Base-by-base conservation (phyloP, 805 yeast species). In the Saccharomycopsis sp. region DNA sequence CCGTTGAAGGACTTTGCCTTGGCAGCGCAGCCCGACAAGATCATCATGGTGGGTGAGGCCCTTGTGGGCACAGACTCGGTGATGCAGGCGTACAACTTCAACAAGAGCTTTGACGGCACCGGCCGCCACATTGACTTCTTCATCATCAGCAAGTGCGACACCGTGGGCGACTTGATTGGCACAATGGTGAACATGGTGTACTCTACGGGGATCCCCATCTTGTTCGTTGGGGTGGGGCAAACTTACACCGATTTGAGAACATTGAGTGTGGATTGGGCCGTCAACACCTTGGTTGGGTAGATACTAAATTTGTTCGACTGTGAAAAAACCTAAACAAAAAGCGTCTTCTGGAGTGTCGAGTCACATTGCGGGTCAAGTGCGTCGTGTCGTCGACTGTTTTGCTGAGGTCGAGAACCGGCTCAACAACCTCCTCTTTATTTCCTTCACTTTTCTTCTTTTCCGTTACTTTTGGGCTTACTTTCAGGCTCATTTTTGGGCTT, bases 31-130 rank as follows among this genome's bases (percentile, higher is more conserved):
- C 98, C 97, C 0, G 92, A 89, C 61, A 89, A 85, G 59, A 89
- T 89, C 53, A 88, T 89, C 55, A 92, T 92, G 97, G 98, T 89
- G 15, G 97, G 96, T 31, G 98, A 89, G 61, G 98, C 98, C 0
- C 66, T 89, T 29, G 97, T 89, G 1, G 98, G 98, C 13, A 88
- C 97, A 0, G 98, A 89, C 57, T 85, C 96, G 1, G 96, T 92
- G 3, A 82, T 82, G 59, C 98, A 89, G 59, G 97, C 97, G 0
- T 75, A 75, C 39, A 88, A 92, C 57, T 89, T 89, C 65, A 88
- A 89, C 57, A 75, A 77, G 52, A 96, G 96, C 0, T 89, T 92
- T 62, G 29, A 22, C 2, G 97, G 97, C 16, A 77, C 79, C 42
- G 73, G 69, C 29, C 67, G 97, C 41, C 69, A 73, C 30, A 64